Base-by-base conservation (phyloP, 148 eudicot species). In the Amaranthus palmeri region DNA sequence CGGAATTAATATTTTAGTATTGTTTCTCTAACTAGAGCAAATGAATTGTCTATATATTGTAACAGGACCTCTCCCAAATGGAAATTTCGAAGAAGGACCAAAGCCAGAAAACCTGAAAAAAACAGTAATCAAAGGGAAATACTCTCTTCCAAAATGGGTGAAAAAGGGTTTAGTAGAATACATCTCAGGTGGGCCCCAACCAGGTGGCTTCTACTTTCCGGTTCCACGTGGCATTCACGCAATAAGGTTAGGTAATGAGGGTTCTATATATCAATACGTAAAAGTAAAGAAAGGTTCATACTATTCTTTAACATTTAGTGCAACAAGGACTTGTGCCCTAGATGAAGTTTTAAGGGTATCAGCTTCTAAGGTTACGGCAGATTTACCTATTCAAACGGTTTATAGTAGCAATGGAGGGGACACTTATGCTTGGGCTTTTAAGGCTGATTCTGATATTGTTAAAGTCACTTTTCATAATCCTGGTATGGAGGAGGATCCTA, bases 261-360 rank as follows among this genome's bases (percentile, higher is more conserved):
- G 85, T 40, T 77, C 88, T 1, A 71, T 89, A 64, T 85, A 88
- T 3, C 97, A 92, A 41, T 57, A 81, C 0, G 50, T 92, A n/a
- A 72, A 71, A 3, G 81, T 86, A 1, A 85, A 84, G 64, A 54
- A 70, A 10, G 92, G 92, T 1, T 62, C 84, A 5, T 50, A 67
- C 4, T 88, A 87, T 60, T 82, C 95, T 4, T 80, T 92, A 11
- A 89, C 95, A 12, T 89, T 92, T 57, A 82, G 88, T 7, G 92
- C 97, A 3, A 87, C 97, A 3, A 86, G 92, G 61, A 92, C 95
- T 56, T 92, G 97, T 71, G 97, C 97, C 0, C 97, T 89, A 61
- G 87, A 92, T 7, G 97, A 92, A 82, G 90, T 92, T 48, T 70
- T 92, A 64, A 77, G 89, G 61, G 82, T 92, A n/a, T 65, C 83